These are phyloP conservation scores for Nitzschia putrida DNA, from an alignment of 108 stramenopile genomes.

Conservation along the genomic window DNA sequence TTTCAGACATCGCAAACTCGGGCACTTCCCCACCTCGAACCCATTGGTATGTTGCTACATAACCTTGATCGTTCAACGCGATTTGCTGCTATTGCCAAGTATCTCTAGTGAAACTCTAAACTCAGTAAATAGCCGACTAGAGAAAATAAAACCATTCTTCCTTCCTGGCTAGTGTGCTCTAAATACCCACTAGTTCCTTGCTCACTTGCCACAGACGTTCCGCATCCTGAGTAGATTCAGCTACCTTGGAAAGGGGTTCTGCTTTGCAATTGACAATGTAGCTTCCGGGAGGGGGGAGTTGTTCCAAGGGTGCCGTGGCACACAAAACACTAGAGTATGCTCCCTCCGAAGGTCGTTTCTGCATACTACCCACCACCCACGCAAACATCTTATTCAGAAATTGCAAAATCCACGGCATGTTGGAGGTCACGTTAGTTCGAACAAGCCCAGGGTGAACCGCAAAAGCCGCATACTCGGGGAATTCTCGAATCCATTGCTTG, in stretches of 20 bases:
- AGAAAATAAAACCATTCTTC: neutral
- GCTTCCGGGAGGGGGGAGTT: constrained; percentile 23
- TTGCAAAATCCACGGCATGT: constrained; percentile 83
- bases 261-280: constrained; percentile 42
- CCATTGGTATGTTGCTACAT: constrained; percentile 13
- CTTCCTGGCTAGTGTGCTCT: neutral
- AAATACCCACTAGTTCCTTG: constrained; percentile 21
- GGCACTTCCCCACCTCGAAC: neutral
- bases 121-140: neutral
- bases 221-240: constrained; percentile 21
- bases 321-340: constrained; percentile 79
- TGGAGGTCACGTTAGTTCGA: constrained; percentile 80
- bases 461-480: constrained; percentile 38
- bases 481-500: constrained; percentile 58
- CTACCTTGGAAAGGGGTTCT: neutral
- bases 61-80: neutral
- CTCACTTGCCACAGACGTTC: constrained; percentile 35
- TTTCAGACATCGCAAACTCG: neutral
- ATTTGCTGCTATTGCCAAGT: neutral
- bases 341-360: constrained; percentile 77
- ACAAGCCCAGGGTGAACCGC: constrained; percentile 90
- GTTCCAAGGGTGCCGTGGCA: constrained; percentile 31
- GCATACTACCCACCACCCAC: constrained; percentile 48
- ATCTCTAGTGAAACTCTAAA: too few relatives aligned
- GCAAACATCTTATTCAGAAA: constrained; percentile 61